These are phyloP conservation scores for Schwanniomyces polymorphus DNA, from an alignment of 805 yeast species.

Conservation along the genomic window DNA sequence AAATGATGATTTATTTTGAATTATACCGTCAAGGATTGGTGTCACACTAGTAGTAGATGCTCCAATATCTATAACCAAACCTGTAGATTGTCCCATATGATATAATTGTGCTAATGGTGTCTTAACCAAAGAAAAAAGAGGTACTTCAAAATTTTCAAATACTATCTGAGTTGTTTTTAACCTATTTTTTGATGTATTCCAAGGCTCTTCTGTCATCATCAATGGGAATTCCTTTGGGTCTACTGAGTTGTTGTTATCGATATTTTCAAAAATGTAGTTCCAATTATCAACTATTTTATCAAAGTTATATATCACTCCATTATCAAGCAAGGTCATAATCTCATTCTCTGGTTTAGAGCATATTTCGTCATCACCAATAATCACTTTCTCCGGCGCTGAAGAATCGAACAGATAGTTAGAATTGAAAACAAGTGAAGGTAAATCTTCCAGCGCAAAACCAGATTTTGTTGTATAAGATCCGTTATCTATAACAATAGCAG, in stretches of 20 bases:
- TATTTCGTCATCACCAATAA: conserved; percentile 50
- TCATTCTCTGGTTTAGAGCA: conserved; percentile 45
- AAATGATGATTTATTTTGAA: conserved; percentile 62
- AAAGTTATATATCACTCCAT: conserved; percentile 71
- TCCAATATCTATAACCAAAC: conserved; percentile 81
- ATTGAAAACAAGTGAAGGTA: conserved; percentile 60
- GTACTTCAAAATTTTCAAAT: conserved; percentile 72
- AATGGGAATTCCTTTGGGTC: conserved; percentile 66
- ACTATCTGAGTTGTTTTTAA: conserved; percentile 65
- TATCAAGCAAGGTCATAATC: conserved; percentile 59
- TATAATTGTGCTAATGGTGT: conserved; percentile 77
- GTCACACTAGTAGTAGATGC: conserved; percentile 68
- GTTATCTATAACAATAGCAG: conserved; percentile 71
- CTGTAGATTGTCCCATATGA: conserved; percentile 75
- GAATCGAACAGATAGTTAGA: conserved; percentile 49
- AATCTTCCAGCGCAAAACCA: conserved; percentile 65
- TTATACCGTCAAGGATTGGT: conserved; percentile 74
- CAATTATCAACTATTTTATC: conserved; percentile 67
- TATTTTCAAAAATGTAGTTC: conserved; percentile 57
- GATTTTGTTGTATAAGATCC: conserved; percentile 67
- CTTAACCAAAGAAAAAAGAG: conserved; percentile 72
- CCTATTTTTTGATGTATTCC: conserved; percentile 65
- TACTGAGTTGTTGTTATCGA: conserved; percentile 42
- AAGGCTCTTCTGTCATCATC: conserved; percentile 61
- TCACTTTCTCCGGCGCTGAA: conserved; percentile 20